Evolutionary conservation across 257 asterid species (phyloP).

Genomic region (Jacaranda copaia): DNA sequence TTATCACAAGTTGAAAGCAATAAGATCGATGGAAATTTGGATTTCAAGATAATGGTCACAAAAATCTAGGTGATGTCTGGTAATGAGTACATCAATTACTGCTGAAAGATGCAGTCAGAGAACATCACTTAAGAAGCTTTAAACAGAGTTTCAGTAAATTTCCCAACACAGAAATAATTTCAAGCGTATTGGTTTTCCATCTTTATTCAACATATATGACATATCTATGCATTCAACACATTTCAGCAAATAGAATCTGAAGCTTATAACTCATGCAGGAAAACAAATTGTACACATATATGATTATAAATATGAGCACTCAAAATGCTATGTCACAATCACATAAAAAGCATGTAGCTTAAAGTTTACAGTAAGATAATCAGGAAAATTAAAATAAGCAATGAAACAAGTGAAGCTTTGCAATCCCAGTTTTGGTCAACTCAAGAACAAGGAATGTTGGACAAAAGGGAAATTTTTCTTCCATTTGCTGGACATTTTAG

Average conservation of each 20-base stretch:
- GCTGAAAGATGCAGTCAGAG: not conserved
- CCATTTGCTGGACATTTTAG: not conserved
- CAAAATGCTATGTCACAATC: not conserved
- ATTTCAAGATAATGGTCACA: not conserved
- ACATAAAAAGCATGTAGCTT: not conserved
- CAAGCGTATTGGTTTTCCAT: not conserved
- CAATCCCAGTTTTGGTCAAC: not conserved
- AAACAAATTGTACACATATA: not conserved
- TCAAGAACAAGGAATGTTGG: not conserved
- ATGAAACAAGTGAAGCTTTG: not conserved
- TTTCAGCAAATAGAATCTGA: not conserved
- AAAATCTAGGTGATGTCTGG: conserved; percentile 1
- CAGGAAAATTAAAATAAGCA: not conserved
- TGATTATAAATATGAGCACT: not conserved
- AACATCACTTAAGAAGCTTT: not conserved
- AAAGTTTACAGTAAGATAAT: conserved; percentile 1
- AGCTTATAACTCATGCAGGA: not conserved
- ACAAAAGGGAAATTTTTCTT: not conserved
- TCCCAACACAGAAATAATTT: no score
- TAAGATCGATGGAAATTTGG: not conserved
- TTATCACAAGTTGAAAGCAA: conserved; percentile 2
- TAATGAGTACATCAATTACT: not conserved
- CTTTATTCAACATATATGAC: not conserved
- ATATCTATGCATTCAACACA: not conserved
- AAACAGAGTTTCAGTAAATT: not conserved